Evolutionary conservation across 495 filamentous ascomycete genomes (phyloP), one percentile per base, ranked within the genome.

Genomic region (Daldinia childiae): DNA sequence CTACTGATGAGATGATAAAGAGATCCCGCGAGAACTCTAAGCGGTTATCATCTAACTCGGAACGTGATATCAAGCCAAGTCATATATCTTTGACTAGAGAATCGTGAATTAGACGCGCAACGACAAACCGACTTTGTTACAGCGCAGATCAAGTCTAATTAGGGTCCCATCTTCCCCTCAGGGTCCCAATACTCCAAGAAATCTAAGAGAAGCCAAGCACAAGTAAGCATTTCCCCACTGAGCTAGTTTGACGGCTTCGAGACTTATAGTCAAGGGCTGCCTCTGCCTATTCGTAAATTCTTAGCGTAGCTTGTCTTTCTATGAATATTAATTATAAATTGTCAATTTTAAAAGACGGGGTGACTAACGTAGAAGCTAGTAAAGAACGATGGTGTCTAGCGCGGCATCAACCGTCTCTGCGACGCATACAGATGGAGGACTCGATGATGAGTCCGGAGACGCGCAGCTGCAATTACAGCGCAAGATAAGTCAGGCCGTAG

Each of bases 401-500:
- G 66, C 69, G 17, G 36, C 74, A 19, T 76, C 74, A 19, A 74
- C 74, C n/a, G 36, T 38, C 41, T 66, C 68, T 24, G 66, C 41
- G 26, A 68, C 63, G 45, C 74, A 74, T 30, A 52, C 32, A 32
- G 74, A 73, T 19, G 70, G 62, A 7, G 68, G 69, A n/a, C 58
- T n/a, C 59, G 68, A 75, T 39, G 63, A 61, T 50, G 72, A 70
- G 21, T 43, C 56, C 24, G 54, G 52, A 19, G 71, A 72, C 34
- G 51, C 27, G 39, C 66, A 51, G 43, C 57, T 77, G 1, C 71
- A 78, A 51, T 64, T 78, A 8, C 66, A 72, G 48, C 77, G 73
- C 43, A 78, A 79, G 61, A 76, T 76, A 55, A 74, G 73, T 26
- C 79, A 80, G 57, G 80, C 79, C 12, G 32, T 78, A 2, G 79